A percentile compares a stretch with the other conserved stretches of the same genome.
Conservation (phyloP, 2,329 filamentous ascomycete species). For the Scedosporium minutisporum region DNA sequence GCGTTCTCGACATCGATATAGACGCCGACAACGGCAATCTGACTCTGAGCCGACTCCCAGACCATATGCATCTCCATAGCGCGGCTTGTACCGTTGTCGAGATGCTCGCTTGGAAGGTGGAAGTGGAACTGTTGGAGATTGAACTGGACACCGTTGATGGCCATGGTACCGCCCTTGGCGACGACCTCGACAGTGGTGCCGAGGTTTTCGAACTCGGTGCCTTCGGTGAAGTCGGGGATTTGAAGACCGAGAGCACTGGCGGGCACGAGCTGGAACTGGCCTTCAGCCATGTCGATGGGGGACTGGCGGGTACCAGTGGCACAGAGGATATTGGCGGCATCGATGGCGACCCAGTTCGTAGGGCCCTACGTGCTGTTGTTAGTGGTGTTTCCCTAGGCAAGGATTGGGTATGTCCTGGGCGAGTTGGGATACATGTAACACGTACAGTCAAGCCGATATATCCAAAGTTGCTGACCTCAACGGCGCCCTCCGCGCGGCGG, state of each 20-base stretch:
- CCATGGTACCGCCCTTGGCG: constrained; percentile 29
- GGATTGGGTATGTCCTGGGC: background rate
- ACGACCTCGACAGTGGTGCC: constrained; percentile 41
- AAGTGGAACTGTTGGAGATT: constrained; percentile 48
- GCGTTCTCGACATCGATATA: constrained; percentile 29
- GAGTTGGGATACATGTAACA: background rate
- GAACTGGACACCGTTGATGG: constrained; percentile 28
- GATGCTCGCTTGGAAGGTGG: constrained; percentile 51
- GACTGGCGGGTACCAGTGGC: constrained; percentile 42
- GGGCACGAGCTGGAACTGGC: constrained; percentile 11
- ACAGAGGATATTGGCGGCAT: constrained; percentile 35
- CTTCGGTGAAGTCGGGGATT: constrained; percentile 21
- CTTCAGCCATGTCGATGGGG: constrained; percentile 39
- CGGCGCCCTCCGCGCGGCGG: constrained; percentile 19
- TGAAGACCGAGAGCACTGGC: constrained; percentile 16
- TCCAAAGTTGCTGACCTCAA: constrained; percentile 26
- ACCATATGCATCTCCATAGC: constrained; percentile 33
- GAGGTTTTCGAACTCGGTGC: constrained; percentile 39
- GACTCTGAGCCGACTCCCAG: constrained; percentile 17
- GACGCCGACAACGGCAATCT: constrained; percentile 33
- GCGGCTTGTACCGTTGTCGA: constrained; percentile 31
- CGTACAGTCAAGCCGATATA: constrained; percentile 26
- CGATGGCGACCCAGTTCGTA: constrained; percentile 40
- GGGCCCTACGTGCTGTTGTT: constrained; percentile 28
- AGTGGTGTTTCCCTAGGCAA: background rate